phyloP scores from a whole-genome alignment of 2,329 filamentous ascomycete species.

The Cordyceps sp. region DNA sequence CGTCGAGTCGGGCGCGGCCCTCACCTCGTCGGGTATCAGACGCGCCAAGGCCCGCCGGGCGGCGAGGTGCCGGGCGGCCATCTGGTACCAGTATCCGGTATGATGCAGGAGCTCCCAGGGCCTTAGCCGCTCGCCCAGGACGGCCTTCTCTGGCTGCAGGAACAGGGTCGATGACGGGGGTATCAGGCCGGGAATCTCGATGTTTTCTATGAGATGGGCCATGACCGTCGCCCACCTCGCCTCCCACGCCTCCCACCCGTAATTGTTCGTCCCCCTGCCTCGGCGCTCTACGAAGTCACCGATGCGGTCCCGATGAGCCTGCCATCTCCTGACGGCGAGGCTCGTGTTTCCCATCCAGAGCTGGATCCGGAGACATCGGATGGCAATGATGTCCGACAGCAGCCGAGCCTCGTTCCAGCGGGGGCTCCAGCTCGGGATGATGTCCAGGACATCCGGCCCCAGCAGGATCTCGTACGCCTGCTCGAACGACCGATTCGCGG shows the following conservation, averaged over 20 bases:
- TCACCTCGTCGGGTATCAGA: conserved; percentile 40
- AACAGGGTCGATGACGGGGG: conserved; percentile 28
- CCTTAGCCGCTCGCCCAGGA: conserved; percentile 38
- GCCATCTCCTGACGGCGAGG: conserved; percentile 65
- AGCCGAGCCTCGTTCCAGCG: conserved; percentile 89
- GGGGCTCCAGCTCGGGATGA: conserved; percentile 76
- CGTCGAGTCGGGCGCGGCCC: conserved; percentile 30
- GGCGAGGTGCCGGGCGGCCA: conserved; percentile 39
- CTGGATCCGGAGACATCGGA: conserved; percentile 69
- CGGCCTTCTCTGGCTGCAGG: conserved; percentile 39
- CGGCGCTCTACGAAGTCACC: conserved; percentile 64
- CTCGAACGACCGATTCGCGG: conserved; percentile 70
- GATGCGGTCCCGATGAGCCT: conserved; percentile 56
- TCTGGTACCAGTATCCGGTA: conserved; percentile 49
- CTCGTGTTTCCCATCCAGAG: conserved; percentile 69
- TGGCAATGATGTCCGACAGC: conserved; percentile 63
- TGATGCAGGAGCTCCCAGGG: conserved; percentile 52
- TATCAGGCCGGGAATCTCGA: conserved; percentile 31
- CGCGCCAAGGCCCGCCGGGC: conserved; percentile 35
- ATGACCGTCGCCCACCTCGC: conserved; percentile 51
- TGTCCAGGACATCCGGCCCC: conserved; percentile 69
- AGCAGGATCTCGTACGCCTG: conserved; percentile 74
- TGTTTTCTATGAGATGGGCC: conserved; percentile 41
- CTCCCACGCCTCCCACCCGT: conserved; percentile 92
- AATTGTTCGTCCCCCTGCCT: conserved; percentile 73